Percentiles rank a stretch among this genome's conserved stretches.
Evolutionary conservation across 257 asterid species (phyloP).

Genomic region (Solanum ossicruentum): DNA sequence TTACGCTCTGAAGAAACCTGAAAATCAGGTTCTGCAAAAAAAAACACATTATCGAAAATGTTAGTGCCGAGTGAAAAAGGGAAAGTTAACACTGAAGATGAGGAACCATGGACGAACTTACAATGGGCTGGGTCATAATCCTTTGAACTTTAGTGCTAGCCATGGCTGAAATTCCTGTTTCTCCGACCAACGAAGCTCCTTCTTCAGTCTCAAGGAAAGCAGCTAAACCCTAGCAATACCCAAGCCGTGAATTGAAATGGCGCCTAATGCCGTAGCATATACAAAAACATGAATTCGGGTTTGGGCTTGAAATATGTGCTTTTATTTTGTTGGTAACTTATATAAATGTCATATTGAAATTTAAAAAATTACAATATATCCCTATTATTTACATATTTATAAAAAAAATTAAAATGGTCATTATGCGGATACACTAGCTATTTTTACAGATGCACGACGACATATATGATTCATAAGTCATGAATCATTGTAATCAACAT

Average conservation of each 20-base stretch:
- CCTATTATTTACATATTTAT: too few relatives aligned
- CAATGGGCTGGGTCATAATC: conserved; percentile 11
- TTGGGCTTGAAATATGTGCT: neutral
- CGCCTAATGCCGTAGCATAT: neutral
- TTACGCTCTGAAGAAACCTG: conserved; percentile 47
- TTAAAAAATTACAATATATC: too few relatives aligned
- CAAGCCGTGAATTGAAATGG: neutral
- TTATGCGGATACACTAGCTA: too few relatives aligned
- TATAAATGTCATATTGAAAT: too few relatives aligned
- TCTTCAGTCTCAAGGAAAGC: neutral
- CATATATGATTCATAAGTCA: too few relatives aligned
- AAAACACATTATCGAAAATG: neutral
- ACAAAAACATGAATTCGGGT: neutral
- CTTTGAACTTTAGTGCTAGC: conserved; percentile 10
- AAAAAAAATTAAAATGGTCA: too few relatives aligned
- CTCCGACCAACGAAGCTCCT: neutral
- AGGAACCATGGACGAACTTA: neutral
- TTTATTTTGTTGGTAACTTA: neutral
- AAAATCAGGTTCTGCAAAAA: conserved; percentile 29
- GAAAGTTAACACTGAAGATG: neutral
- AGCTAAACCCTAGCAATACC: neutral
- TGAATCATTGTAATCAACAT: too few relatives aligned
- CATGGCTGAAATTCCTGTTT: neutral
- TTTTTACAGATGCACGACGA: too few relatives aligned
- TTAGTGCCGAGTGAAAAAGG: neutral